Conservation (phyloP, 2,329 filamentous ascomycete genomes). For the Lecanosticta acicola region DNA sequence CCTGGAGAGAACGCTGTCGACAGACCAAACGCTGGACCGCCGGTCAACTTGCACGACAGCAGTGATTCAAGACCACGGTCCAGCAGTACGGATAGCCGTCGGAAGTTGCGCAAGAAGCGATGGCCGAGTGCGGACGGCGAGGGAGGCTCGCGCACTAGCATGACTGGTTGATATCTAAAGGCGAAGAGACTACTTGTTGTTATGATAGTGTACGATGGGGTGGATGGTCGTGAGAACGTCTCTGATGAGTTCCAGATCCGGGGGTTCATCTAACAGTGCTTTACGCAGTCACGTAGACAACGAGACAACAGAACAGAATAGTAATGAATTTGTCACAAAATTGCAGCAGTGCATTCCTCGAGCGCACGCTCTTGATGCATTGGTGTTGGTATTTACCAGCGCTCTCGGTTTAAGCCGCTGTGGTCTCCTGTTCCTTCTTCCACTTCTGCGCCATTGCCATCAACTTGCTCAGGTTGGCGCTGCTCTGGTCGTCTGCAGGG, state of each 20-base stretch:
- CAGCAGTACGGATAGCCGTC: constrained; percentile 19
- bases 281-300: not conserved
- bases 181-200: not conserved
- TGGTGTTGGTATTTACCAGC: too few relatives aligned
- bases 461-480: constrained; percentile 72
- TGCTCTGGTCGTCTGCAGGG: constrained; percentile 76
- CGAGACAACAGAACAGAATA: not conserved
- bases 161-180: not conserved
- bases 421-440: constrained; percentile 58
- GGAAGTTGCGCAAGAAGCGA: constrained; percentile 32
- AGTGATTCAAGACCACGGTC: constrained; percentile 15
- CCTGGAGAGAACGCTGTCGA: constrained; percentile 17
- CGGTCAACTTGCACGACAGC: constrained; percentile 27
- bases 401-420: not conserved
- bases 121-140: constrained; percentile 19
- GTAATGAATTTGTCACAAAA: not conserved
- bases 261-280: not conserved
- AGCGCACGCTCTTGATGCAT: too few relatives aligned
- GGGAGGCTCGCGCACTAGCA: constrained; percentile 6
- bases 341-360: not conserved
- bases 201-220: constrained; percentile 2
- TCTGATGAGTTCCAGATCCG: too few relatives aligned
- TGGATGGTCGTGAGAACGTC: not conserved
- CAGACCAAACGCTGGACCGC: constrained; percentile 19
- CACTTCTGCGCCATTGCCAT: constrained; percentile 81